phyloP scores from a whole-genome alignment of 768 basidiomycete species.

The Ramaria rubella region DNA sequence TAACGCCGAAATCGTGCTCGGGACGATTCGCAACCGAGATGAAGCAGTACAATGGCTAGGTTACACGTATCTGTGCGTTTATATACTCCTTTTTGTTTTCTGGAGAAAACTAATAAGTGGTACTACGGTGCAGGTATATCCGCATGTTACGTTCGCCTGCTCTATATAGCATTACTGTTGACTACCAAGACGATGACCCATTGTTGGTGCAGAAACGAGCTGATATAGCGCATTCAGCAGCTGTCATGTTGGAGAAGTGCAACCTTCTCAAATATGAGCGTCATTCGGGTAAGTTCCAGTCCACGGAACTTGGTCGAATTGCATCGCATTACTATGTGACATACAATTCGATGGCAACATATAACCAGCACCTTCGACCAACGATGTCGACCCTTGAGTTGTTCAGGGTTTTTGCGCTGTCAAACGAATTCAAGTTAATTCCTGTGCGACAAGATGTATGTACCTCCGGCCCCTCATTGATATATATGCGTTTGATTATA shows the following conservation, averaged over 20 bases:
- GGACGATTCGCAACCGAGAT: conserved; percentile 89
- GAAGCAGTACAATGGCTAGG: conserved; percentile 98
- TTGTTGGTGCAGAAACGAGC: conserved; percentile 86
- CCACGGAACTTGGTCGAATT: conserved; percentile 89
- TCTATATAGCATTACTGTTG: conserved; percentile 80
- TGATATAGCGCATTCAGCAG: conserved; percentile 91
- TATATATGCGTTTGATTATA: not conserved
- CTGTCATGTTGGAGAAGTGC: conserved; percentile 89
- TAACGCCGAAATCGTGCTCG: conserved; percentile 95
- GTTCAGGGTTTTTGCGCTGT: conserved; percentile 91
- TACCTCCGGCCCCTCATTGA: not conserved
- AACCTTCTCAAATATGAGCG: conserved; percentile 93
- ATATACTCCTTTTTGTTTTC: conserved; percentile 1
- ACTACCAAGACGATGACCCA: conserved; percentile 84
- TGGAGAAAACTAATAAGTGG: conserved; percentile 15
- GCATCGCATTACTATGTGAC: conserved; percentile 96
- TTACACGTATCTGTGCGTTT: conserved; percentile 80
- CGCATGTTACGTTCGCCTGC: conserved; percentile 89
- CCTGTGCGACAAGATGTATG: conserved; percentile 69
- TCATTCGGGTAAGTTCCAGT: conserved; percentile 79
- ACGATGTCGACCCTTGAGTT: conserved; percentile 86
- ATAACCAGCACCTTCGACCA: conserved; percentile 87
- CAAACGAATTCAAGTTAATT: conserved; percentile 90
- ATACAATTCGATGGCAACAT: conserved; percentile 91
- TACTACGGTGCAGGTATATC: conserved; percentile 57